Evolutionary conservation across 257 asterid species (phyloP).

Genomic region (Solanum clarkiae): DNA sequence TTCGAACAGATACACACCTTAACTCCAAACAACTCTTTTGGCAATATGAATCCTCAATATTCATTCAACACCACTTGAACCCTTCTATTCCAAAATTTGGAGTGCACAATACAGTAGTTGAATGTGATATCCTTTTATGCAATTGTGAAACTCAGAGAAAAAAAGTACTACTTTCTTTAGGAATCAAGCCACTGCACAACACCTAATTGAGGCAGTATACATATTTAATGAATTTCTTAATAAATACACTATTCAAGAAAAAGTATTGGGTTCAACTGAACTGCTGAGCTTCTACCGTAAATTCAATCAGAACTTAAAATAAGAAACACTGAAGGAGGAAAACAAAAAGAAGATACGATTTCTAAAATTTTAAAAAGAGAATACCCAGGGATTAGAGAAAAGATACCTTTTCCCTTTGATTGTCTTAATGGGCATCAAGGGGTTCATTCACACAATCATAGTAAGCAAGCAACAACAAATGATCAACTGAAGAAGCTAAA

Average conservation of each 20-base stretch:
- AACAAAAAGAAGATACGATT: background rate
- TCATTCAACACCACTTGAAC: background rate
- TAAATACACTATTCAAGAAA: background rate
- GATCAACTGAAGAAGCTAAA: background rate
- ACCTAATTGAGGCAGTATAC: background rate
- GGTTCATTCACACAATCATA: background rate
- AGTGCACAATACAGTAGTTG: background rate
- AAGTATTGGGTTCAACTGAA: background rate
- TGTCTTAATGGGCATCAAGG: background rate
- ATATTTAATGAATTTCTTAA: too few relatives aligned
- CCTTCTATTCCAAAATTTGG: background rate
- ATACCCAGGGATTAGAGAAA: background rate
- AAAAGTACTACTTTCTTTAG: too few relatives aligned
- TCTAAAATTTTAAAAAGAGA: background rate
- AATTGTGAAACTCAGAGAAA: background rate
- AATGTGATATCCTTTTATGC: background rate
- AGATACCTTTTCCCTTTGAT: background rate
- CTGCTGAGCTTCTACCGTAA: background rate
- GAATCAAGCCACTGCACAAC: background rate
- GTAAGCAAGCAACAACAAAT: background rate
- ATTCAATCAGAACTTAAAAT: background rate
- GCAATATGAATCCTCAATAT: background rate
- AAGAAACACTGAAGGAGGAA: background rate
- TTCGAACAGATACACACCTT: background rate
- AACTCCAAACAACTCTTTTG: background rate